Base-by-base conservation (phyloP, 768 basidiomycete species). In the Terana coerulea region DNA sequence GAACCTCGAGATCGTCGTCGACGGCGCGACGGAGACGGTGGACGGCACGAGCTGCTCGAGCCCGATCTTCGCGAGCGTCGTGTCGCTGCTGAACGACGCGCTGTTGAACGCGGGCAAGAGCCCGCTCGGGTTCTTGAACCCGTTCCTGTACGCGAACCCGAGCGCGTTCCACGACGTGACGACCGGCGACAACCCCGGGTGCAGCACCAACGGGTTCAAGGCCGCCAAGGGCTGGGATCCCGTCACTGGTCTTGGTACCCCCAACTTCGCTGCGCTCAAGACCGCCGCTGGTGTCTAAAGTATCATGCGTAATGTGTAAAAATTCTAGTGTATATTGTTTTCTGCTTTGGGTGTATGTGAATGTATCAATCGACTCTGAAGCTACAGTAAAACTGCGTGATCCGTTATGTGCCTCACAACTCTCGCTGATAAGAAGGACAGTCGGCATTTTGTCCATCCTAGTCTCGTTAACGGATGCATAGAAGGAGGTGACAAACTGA, bases 1-100 rank as follows among this genome's bases (percentile, higher is more conserved):
- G 21, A 61, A 68, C 44, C 84, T 78, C 69, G 65, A 69, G 14
- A 71, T 86, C 36, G 71, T 72, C 60, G 66, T 73, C 36, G 51
- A 63, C 37, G 80, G 79, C 2, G 11, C 29, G 9, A 17, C 65
- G 11, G 55, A 49, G 12, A 59, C 61, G 2, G 72, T 80, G 41
- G 75, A 67, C 2, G 87, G 87, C 40, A 89, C 87, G 5, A 84
- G 81, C 17, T 80, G 81, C 5, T 60, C 84, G 2, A 61, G 80
- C 14, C 86, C 86, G 11, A 72, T 82, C 1, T 83, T 88, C 48
- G 76, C 86, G 10, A 77, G 74, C 31, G 67, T 87, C 45, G 68
- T 87, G 11, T 71, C 84, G 12, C 75, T 88, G 55, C 61, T 88
- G 29, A 72, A 71, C 49, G 69, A 69, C 54, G 57, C 53, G 15